A percentile compares a stretch with the other conserved stretches of the same genome.
Evolutionary conservation across 108 stramenopile species (phyloP).

Genomic region (Craspedostauros australis): DNA sequence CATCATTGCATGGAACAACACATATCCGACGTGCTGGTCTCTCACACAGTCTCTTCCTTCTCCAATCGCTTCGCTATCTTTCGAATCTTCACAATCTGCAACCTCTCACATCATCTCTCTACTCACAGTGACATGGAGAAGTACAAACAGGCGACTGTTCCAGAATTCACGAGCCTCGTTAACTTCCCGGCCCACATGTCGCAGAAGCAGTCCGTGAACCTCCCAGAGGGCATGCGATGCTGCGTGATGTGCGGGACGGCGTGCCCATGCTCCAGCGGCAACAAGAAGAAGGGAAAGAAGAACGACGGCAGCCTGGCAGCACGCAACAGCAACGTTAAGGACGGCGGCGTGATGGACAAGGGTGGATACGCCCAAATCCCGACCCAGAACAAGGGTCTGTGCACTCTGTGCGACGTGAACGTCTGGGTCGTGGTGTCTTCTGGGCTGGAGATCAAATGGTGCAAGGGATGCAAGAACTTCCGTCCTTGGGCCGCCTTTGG

Average conservation of each 20-base stretch:
- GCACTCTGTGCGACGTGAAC: slow-evolving; percentile 83
- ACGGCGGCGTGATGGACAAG: slow-evolving; percentile 14
- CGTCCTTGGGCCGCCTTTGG: slow-evolving; percentile 88
- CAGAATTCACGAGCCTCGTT: slow-evolving; percentile 81
- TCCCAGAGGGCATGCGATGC: slow-evolving; percentile 81
- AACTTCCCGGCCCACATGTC: slow-evolving; percentile 88
- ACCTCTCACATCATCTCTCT: no score
- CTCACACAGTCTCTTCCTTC: background rate
- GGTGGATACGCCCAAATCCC: slow-evolving; percentile 61
- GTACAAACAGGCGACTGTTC: slow-evolving; percentile 59
- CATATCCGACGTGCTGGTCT: no score
- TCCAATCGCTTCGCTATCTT: no score
- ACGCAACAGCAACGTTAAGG: slow-evolving; percentile 21
- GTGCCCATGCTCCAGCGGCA: slow-evolving; percentile 56
- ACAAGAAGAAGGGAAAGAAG: slow-evolving; percentile 44
- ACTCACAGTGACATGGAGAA: slow-evolving; percentile 66
- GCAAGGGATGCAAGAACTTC: slow-evolving; percentile 92
- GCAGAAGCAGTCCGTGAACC: slow-evolving; percentile 69
- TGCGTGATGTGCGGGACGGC: slow-evolving; percentile 90
- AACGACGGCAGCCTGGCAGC: slow-evolving; percentile 24
- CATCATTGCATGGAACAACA: no score
- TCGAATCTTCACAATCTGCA: no score
- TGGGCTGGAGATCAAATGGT: slow-evolving; percentile 87
- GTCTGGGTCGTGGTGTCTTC: slow-evolving; percentile 77
- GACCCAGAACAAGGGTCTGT: slow-evolving; percentile 87